These are phyloP conservation scores for Alternaria conjuncta DNA, from an alignment of 2,329 filamentous ascomycete species.

Conservation along the genomic window DNA sequence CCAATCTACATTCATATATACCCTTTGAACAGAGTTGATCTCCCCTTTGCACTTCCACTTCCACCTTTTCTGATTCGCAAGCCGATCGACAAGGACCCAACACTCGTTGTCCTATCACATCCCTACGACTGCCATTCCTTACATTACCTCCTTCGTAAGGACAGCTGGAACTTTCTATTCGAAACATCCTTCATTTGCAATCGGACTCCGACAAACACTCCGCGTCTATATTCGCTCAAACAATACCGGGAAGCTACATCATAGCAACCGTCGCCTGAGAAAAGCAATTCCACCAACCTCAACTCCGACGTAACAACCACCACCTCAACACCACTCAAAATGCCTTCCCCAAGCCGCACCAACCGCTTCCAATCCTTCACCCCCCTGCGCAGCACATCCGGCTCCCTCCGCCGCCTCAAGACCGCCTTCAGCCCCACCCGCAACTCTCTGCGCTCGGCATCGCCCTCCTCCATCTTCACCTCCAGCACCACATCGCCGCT, in stretches of 20 bases:
- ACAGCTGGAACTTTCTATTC: not conserved
- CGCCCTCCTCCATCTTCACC: slow-evolving; percentile 25
- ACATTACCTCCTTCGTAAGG: not conserved
- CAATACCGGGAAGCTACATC: not conserved
- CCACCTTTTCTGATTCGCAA: slow-evolving; percentile 8
- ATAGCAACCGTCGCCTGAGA: not conserved
- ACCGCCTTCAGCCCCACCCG: slow-evolving; percentile 46
- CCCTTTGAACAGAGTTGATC: slow-evolving; percentile 14
- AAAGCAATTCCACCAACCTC: slow-evolving; percentile 7
- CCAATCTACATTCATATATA: not conserved
- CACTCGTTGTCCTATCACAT: slow-evolving; percentile 1
- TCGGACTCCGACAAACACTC: not conserved
- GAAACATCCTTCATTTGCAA: not conserved
- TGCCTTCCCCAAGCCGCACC: slow-evolving; percentile 41
- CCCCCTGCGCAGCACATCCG: slow-evolving; percentile 37
- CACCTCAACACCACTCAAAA: slow-evolving; percentile 19
- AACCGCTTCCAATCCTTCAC: slow-evolving; percentile 49
- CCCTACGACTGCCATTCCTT: not conserved
- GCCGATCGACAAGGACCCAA: slow-evolving; percentile 4
- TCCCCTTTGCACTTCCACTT: slow-evolving; percentile 13
- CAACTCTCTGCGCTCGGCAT: slow-evolving; percentile 34
- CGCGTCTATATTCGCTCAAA: slow-evolving; percentile 1
- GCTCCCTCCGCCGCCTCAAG: slow-evolving; percentile 41
- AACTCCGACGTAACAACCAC: not conserved
- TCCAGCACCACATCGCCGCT: slow-evolving; percentile 38